Percentiles rank a stretch among this genome's conserved stretches.
These are phyloP conservation scores for Cryphonectria nitschkei DNA, from an alignment of 2,329 filamentous ascomycete species.

Conservation along the genomic window DNA sequence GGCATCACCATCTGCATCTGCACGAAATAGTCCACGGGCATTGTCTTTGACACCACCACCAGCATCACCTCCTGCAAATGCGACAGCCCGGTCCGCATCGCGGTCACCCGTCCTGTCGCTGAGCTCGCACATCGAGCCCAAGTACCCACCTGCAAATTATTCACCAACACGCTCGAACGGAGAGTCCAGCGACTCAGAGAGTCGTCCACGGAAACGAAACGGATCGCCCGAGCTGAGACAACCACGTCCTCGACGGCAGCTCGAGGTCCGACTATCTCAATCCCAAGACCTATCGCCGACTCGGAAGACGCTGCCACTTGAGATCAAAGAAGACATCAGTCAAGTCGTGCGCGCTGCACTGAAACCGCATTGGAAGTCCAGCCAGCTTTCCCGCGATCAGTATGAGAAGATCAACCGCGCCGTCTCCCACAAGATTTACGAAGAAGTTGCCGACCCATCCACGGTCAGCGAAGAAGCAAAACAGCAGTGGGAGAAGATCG, in stretches of 20 bases:
- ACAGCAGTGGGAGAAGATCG: conserved; percentile 75
- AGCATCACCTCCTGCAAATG: conserved; percentile 40
- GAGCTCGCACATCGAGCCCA: conserved; percentile 72
- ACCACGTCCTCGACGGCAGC: conserved; percentile 53
- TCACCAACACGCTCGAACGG: conserved; percentile 58
- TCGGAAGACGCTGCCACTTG: conserved; percentile 68
- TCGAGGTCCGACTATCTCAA: conserved; percentile 46
- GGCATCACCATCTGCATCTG: conserved; percentile 68
- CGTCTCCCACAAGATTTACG: conserved; percentile 87
- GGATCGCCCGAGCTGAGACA: conserved; percentile 54
- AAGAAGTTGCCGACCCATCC: conserved; percentile 58
- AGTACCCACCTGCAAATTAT: conserved; percentile 75
- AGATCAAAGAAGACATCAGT: conserved; percentile 86
- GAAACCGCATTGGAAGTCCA: conserved; percentile 79
- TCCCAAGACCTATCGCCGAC: conserved; percentile 71
- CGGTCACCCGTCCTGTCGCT: conserved; percentile 63
- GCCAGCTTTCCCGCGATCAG: conserved; percentile 81
- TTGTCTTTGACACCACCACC: conserved; percentile 73
- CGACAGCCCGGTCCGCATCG: conserved; percentile 60
- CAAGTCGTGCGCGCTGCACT: conserved; percentile 83
- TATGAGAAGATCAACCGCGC: conserved; percentile 92
- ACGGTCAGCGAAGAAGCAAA: conserved; percentile 68
- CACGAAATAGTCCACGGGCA: conserved; percentile 68
- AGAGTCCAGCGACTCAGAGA: conserved; percentile 52
- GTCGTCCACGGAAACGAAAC: conserved; percentile 31